A percentile compares a stretch with the other conserved stretches of the same genome.
Evolutionary conservation across 2,329 filamentous ascomycete genomes (phyloP).

Genomic region (Ophiostoma himal-ulmi): DNA sequence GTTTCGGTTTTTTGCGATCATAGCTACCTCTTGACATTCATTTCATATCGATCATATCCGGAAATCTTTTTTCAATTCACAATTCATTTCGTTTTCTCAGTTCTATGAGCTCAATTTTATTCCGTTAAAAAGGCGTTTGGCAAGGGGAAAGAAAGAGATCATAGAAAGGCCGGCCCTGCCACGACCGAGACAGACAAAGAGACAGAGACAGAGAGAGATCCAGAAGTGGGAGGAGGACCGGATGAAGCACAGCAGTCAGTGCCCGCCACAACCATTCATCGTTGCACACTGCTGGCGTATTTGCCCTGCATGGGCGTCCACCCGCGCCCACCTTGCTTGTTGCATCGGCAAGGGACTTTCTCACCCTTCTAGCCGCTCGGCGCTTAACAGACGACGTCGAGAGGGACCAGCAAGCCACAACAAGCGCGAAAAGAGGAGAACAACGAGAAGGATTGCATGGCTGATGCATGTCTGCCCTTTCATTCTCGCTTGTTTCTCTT

Average conservation of each 20-base stretch:
- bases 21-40: neutral
- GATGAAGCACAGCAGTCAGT: neutral
- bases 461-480: neutral
- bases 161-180: neutral
- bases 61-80: neutral
- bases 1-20: conserved; percentile 3
- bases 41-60: conserved; percentile 3
- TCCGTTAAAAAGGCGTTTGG: neutral
- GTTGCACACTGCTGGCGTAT: neutral
- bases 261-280: neutral
- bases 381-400: conserved; percentile 13
- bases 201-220: no score
- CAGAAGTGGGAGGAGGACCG: neutral
- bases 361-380: neutral
- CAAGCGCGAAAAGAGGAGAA: neutral
- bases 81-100: neutral
- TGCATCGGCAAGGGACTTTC: neutral
- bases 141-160: neutral
- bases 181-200: neutral
- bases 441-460: neutral
- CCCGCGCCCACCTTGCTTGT: neutral
- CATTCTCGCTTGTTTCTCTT: neutral
- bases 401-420: conserved; percentile 2
- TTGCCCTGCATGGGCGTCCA: no score
- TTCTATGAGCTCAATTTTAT: neutral